Evolutionary conservation across 331 rosid genomes (phyloP), one percentile per base, ranked within the genome.

Genomic region (Telfairia occidentalis): DNA sequence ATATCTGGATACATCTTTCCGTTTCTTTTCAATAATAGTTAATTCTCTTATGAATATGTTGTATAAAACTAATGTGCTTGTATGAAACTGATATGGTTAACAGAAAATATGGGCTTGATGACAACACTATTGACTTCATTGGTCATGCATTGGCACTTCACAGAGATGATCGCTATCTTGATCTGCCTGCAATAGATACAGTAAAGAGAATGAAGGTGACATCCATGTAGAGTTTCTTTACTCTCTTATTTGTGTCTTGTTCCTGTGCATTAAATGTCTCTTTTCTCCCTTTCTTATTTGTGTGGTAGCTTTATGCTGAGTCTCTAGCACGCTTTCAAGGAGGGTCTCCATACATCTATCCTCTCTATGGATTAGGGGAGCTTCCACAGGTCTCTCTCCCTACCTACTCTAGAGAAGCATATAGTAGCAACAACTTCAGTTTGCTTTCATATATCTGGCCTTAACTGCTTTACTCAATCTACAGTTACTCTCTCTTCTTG

Each of bases 301-400:
- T 73, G 42, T 76, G 48, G 42, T 85, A 94, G 99, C 90, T 95
- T 74, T 95, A 95, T 83, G 79, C 96, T 19, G 99, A 95, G 85
- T 95, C 99, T 82, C 38, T 95, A 72, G 97, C 97, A 42, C 97
- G 97, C 65, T 95, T 95, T 82, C 96, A 89, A 88, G 99, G 99
- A 77, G 98, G 98, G 64, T 94, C 98, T 10, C 97, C 98, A 43
- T 94, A 94, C 87, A 94, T 94, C 77, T 94, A 94, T 85, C 97
- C 98, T 50, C 86, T 94, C 86, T 95, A 91, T 82, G 99, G 99
- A 76, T 81, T 95, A 76, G 99, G 98, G 83, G 99, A 95, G 89
- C 99, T 95, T 71, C 99, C 99, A 3, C 99, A 95, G 98, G 97
- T 91, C 43, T 77, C 75, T 45, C 13, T 8, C 30, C 16, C 46